These are phyloP conservation scores for Lasiodiplodia citricola DNA, from an alignment of 2,329 filamentous ascomycete species.

Conservation along the genomic window DNA sequence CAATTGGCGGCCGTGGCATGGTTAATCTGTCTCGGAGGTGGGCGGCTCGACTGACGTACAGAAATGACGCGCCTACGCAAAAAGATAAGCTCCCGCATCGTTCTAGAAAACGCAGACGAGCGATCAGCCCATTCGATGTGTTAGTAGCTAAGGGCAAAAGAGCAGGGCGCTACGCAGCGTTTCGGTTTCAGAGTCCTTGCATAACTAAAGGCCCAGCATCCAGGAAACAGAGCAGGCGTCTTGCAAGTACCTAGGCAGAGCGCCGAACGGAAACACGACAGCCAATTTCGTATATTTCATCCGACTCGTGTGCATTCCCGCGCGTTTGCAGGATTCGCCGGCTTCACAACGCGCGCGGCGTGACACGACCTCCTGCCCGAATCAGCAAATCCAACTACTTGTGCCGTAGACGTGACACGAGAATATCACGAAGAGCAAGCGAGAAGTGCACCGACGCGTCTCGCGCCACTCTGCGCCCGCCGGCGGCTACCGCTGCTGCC, in stretches of 20 bases:
- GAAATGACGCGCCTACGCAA: not conserved
- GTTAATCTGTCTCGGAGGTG: not conserved
- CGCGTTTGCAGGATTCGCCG: not conserved
- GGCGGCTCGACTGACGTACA: conserved; percentile 1
- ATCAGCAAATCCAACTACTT: not conserved
- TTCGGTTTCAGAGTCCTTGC: no score
- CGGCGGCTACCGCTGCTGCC: not conserved
- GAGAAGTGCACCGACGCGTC: not conserved
- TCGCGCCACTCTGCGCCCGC: not conserved
- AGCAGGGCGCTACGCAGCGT: no score
- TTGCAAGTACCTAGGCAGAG: no score
- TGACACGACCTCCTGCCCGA: conserved; percentile 3
- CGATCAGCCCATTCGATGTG: no score
- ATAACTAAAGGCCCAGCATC: no score
- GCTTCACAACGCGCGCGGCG: not conserved
- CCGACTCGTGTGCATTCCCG: not conserved
- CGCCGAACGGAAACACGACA: not conserved
- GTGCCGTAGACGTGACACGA: not conserved
- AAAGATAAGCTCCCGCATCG: not conserved
- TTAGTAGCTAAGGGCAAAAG: no score
- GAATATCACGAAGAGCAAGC: not conserved
- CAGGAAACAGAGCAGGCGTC: not conserved
- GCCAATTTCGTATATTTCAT: not conserved
- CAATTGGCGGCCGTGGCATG: not conserved
- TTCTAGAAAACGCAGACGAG: not conserved